A percentile compares a stretch with the other conserved stretches of the same genome.
These are phyloP conservation scores for Hyphopichia pseudoburtonii DNA, from an alignment of 1,139 yeast species.

Conservation along the genomic window DNA sequence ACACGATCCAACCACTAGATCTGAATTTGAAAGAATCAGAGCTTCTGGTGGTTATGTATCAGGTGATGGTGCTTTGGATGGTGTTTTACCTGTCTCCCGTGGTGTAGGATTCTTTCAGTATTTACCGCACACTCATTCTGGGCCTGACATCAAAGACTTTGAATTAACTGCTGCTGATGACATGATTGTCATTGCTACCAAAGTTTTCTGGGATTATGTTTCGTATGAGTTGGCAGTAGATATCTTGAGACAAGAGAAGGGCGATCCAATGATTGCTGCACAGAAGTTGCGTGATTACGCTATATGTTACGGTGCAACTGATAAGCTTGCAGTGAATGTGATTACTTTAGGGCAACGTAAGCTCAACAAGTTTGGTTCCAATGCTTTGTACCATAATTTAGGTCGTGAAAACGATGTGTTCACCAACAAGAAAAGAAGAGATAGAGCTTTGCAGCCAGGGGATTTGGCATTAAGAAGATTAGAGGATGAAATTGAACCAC, in stretches of 20 bases:
- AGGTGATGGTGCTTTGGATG: slow-evolving; percentile 83
- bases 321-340: slow-evolving; percentile 83
- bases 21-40: slow-evolving; percentile 84
- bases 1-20: slow-evolving; percentile 80
- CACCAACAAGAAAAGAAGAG: slow-evolving; percentile 53
- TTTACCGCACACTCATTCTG: slow-evolving; percentile 86
- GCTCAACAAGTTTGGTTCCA: slow-evolving; percentile 26
- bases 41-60: slow-evolving; percentile 90
- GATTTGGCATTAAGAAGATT: slow-evolving; percentile 80
- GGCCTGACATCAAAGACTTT: slow-evolving; percentile 72
- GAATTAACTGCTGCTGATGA: slow-evolving; percentile 73
- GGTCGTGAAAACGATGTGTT: slow-evolving; percentile 43
- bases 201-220: slow-evolving; percentile 81
- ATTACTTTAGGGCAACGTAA: slow-evolving; percentile 57
- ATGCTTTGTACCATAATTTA: slow-evolving; percentile 39
- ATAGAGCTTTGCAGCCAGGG: slow-evolving; percentile 53
- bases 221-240: slow-evolving; percentile 88
- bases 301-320: slow-evolving; percentile 84
- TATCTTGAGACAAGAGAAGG: slow-evolving; percentile 77
- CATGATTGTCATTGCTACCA: slow-evolving; percentile 81
- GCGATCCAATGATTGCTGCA: slow-evolving; percentile 89
- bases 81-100: slow-evolving; percentile 77
- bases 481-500: slow-evolving; percentile 93
- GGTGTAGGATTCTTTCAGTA: slow-evolving; percentile 89
- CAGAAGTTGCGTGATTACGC: slow-evolving; percentile 93